Evolutionary conservation across 148 eudicot genomes (phyloP), one percentile per base, ranked within the genome.

Genomic region (Silene conica): DNA sequence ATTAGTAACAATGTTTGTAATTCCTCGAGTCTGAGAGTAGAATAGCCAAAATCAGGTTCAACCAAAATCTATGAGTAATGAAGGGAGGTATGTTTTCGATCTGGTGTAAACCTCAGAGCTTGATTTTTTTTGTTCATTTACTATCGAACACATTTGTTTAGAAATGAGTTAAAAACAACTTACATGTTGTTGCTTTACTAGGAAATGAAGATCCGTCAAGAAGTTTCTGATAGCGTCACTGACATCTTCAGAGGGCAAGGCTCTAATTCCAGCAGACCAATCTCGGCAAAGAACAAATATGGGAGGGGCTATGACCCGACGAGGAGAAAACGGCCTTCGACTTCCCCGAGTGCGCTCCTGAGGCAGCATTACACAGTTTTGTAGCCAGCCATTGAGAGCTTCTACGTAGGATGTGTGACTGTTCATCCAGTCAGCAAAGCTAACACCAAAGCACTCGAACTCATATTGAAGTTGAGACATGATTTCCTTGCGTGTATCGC

Each of bases 361-460:
- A 22, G 98, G 89, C 76, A 77, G 93, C 77, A 87, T 70, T 46
- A 94, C 88, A 77, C 97, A 94, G 76, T 82, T 87, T 71, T 94
- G 91, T 41, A 94, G 88, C 98, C 98, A 94, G 15, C 93, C 87
- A 67, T 91, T 91, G 62, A 94, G 85, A 70, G 95, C 80, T 83
- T 87, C 97, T 31, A 92, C 91, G n/a, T 94, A 94, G 21, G 83
- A 79, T 2, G 90, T 85, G 62, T 84, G 96, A 71, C 90, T 91
- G 69, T 88, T 89, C 77, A 91, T 83, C 98, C 97, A 91, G 76
- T 89, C 75, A 0, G 91, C 85, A 79, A 91, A 94, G 80, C 98
- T 91, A 48, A 94, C 81, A 73, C 97, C 98, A 67, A 94, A 94
- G 82, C 89, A 94, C 82, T 91, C 98, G 1, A 94, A 87, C 80